Evolutionary conservation across 495 filamentous ascomycete species (phyloP).

Genomic region (Penicillium subrubescens): DNA sequence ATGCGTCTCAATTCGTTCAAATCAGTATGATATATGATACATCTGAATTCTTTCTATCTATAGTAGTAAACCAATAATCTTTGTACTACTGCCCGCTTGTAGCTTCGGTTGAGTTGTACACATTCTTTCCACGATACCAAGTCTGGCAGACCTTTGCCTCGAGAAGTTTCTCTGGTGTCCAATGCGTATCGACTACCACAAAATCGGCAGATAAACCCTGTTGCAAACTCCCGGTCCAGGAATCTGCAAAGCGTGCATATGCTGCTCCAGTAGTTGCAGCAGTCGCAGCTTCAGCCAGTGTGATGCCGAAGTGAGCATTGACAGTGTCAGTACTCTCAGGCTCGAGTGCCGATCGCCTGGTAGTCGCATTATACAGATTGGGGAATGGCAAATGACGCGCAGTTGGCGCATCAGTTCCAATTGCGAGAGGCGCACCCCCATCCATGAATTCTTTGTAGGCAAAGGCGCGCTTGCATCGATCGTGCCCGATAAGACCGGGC

Average conservation of each 20-base stretch:
- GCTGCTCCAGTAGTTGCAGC: conserved; percentile 59
- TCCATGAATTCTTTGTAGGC: conserved; percentile 63
- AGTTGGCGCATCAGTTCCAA: conserved; percentile 59
- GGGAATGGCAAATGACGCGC: conserved; percentile 40
- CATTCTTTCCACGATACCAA: conserved; percentile 55
- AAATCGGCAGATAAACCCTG: conserved; percentile 58
- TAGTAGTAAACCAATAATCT: neutral
- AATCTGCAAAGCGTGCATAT: conserved; percentile 60
- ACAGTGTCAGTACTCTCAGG: conserved; percentile 47
- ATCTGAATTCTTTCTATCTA: neutral
- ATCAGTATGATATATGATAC: neutral
- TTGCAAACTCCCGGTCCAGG: conserved; percentile 53
- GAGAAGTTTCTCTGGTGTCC: conserved; percentile 53
- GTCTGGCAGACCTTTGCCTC: conserved; percentile 55
- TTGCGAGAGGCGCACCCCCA: conserved; percentile 54
- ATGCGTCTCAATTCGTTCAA: neutral
- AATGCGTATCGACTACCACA: conserved; percentile 59
- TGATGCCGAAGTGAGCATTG: conserved; percentile 56
- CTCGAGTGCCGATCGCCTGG: conserved; percentile 55
- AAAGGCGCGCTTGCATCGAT: conserved; percentile 58
- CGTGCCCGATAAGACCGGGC: conserved; percentile 55
- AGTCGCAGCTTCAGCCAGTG: conserved; percentile 45
- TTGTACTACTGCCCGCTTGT: neutral
- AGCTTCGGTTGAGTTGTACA: conserved; percentile 15
- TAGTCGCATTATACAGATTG: conserved; percentile 61